Evolutionary conservation across 768 basidiomycete genomes (phyloP).

Genomic region (Kwoniella sp.): DNA sequence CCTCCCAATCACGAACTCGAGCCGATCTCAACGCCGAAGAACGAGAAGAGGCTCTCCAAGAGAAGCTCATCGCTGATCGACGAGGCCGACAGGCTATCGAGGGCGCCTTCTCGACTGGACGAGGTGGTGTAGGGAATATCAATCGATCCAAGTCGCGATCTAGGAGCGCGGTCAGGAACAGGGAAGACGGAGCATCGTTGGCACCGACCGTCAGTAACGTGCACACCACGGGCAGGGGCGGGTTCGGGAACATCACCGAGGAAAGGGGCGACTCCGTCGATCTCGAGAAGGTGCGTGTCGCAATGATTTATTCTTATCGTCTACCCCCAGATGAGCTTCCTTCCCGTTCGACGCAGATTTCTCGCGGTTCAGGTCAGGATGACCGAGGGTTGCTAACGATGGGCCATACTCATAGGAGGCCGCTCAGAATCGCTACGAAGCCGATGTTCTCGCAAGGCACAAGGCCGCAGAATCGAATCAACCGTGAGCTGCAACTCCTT

Average conservation of each 20-base stretch:
- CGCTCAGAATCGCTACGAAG: constrained; percentile 43
- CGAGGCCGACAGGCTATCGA: constrained; percentile 46
- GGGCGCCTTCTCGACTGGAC: constrained; percentile 50
- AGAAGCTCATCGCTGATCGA: constrained; percentile 43
- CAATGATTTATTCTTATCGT: neutral
- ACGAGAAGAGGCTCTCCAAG: constrained; percentile 39
- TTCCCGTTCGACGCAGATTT: no score
- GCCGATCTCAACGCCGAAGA: constrained; percentile 32
- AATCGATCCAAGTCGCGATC: constrained; percentile 35
- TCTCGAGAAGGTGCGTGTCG: constrained; percentile 37
- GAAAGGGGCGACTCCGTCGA: constrained; percentile 37
- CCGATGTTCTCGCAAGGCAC: constrained; percentile 39
- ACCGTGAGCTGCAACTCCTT: constrained; percentile 39
- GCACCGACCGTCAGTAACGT: constrained; percentile 22
- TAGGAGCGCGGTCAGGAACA: constrained; percentile 22
- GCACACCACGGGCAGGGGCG: constrained; percentile 44
- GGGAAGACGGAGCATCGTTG: constrained; percentile 14
- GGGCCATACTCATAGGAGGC: constrained; percentile 25
- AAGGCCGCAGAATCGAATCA: constrained; percentile 35
- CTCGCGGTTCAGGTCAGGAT: no score
- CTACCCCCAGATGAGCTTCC: neutral
- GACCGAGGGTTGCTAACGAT: no score
- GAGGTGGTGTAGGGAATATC: constrained; percentile 56
- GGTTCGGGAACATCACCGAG: constrained; percentile 51
- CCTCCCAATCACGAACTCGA: constrained; percentile 67